Percentiles rank a stretch among this genome's conserved stretches.
phyloP scores from a whole-genome alignment of 495 filamentous ascomycete species.

The Tuber aestivum region DNA sequence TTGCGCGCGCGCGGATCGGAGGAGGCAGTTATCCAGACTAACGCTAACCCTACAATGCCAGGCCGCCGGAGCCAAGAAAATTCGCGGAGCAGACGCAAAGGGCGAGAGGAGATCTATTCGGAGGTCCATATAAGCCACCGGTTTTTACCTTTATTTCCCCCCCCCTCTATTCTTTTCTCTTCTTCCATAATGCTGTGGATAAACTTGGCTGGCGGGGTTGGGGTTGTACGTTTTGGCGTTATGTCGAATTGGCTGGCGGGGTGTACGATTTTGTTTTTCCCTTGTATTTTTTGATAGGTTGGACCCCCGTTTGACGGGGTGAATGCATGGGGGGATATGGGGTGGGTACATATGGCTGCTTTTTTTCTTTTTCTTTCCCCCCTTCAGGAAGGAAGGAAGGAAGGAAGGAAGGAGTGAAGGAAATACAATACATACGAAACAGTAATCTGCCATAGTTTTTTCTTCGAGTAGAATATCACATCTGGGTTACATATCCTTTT shows the following conservation, averaged over 20 bases:
- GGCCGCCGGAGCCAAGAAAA: conserved; percentile 44
- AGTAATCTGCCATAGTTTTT: neutral
- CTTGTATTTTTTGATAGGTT: neutral
- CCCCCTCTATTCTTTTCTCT: neutral
- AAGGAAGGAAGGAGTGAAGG: neutral
- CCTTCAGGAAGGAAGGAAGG: neutral
- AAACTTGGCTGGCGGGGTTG: neutral
- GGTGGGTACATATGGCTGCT: neutral
- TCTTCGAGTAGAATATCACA: neutral
- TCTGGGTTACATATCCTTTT: neutral
- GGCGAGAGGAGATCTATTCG: conserved; percentile 3
- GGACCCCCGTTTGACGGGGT: neutral
- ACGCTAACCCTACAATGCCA: conserved; percentile 17
- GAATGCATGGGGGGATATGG: neutral
- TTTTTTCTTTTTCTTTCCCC: neutral
- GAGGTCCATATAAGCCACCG: neutral
- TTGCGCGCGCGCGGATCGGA: neutral
- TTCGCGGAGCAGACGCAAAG: conserved; percentile 44
- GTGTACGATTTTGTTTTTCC: neutral
- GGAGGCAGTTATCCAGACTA: neutral
- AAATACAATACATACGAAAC: neutral
- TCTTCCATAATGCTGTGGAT: neutral
- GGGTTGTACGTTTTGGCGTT: neutral
- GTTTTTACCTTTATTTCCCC: neutral
- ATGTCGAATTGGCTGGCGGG: neutral